Evolutionary conservation across 805 yeast species (phyloP).

Genomic region (Ogataea pini): DNA sequence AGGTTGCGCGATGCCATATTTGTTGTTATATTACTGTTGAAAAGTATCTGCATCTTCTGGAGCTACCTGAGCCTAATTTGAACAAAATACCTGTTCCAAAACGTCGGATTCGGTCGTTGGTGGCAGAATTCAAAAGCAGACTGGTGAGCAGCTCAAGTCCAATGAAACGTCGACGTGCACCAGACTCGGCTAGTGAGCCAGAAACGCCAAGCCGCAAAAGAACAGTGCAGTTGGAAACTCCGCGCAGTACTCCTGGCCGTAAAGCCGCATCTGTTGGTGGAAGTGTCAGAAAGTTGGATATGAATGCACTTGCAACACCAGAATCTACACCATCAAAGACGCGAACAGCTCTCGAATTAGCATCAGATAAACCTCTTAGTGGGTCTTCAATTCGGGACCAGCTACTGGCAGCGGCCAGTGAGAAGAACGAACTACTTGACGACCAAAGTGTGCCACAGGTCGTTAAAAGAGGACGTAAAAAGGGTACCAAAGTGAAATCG

Average conservation of each 20-base stretch:
- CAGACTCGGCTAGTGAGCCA: slow-evolving; percentile 11
- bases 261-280: background rate
- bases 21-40: slow-evolving; percentile 66
- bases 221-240: slow-evolving; percentile 14
- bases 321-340: slow-evolving; percentile 20
- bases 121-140: slow-evolving; percentile 47
- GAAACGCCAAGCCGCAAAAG: slow-evolving; percentile 31
- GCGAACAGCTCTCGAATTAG: background rate
- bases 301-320: slow-evolving; percentile 19
- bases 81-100: slow-evolving; percentile 61
- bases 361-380: slow-evolving; percentile 11
- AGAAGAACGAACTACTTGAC: slow-evolving; percentile 5
- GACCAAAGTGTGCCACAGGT: slow-evolving; percentile 4
- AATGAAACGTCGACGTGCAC: slow-evolving; percentile 12
- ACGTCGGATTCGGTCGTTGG: slow-evolving; percentile 39
- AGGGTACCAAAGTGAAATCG: slow-evolving; percentile 20
- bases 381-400: slow-evolving; percentile 19
- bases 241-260: slow-evolving; percentile 22
- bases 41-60: slow-evolving; percentile 42
- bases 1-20: slow-evolving; percentile 65
- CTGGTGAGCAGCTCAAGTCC: slow-evolving; percentile 21
- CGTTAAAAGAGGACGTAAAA: slow-evolving; percentile 17
- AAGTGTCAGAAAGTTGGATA: background rate
- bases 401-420: slow-evolving; percentile 21
- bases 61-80: slow-evolving; percentile 49